phyloP scores from a whole-genome alignment of 2,329 filamentous ascomycete genomes.

The Teratosphaeria zuluensis region DNA sequence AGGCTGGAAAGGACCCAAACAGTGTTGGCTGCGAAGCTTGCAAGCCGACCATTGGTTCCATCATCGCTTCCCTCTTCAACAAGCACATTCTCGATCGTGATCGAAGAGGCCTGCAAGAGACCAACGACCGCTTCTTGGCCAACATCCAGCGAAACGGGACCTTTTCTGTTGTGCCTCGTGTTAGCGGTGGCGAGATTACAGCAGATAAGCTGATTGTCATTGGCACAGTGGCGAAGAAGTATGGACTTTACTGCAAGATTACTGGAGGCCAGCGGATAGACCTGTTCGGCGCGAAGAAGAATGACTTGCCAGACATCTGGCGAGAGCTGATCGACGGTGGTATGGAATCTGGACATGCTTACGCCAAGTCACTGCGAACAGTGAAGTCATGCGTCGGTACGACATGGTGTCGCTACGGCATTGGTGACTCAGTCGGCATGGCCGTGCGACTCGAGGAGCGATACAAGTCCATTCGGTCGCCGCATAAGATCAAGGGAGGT shows the following conservation, averaged over 20 bases:
- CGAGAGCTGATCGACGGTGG: conserved; percentile 68
- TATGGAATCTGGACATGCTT: conserved; percentile 84
- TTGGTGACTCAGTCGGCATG: conserved; percentile 86
- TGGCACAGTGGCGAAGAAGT: conserved; percentile 75
- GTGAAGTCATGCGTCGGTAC: conserved; percentile 89
- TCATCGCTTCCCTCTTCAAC: conserved; percentile 75
- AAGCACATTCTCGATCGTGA: conserved; percentile 66
- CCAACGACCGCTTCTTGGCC: conserved; percentile 77
- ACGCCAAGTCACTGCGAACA: conserved; percentile 78
- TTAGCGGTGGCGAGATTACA: conserved; percentile 78
- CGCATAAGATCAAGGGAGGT: conserved; percentile 78
- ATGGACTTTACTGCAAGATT: conserved; percentile 80
- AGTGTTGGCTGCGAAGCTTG: conserved; percentile 80
- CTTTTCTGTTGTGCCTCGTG: conserved; percentile 76
- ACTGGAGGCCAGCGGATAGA: conserved; percentile 88
- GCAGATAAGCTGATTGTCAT: conserved; percentile 77
- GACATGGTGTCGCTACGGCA: conserved; percentile 82
- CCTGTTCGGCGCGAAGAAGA: conserved; percentile 83
- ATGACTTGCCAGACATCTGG: conserved; percentile 78
- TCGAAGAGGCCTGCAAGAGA: conserved; percentile 71
- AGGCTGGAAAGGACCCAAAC: conserved; percentile 59
- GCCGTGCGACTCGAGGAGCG: conserved; percentile 78
- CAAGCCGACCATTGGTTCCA: conserved; percentile 72
- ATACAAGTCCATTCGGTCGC: conserved; percentile 82
- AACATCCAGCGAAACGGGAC: conserved; percentile 91